phyloP scores from a whole-genome alignment of 345 rosid species.

The Sisymbrium altissimum region DNA sequence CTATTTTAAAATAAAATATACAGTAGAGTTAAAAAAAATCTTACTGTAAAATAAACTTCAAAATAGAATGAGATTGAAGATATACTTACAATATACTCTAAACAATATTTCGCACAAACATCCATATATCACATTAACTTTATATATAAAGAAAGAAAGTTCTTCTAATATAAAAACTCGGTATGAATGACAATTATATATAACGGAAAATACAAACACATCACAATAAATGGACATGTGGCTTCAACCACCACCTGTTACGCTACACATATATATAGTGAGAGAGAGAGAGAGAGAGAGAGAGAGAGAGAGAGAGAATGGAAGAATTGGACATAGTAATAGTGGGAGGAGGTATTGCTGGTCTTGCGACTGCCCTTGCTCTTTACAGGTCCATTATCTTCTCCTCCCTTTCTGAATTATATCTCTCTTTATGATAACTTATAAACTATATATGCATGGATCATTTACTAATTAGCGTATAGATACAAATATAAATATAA shows the following conservation, averaged over 20 bases:
- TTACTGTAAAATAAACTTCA: too few relatives aligned
- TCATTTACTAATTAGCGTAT: neutral
- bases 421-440: neutral
- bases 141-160: too few relatives aligned
- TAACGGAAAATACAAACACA: neutral
- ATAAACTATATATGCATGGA: neutral
- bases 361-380: conserved; percentile 61
- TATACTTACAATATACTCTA: too few relatives aligned
- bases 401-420: neutral
- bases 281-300: neutral
- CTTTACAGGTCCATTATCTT: conserved; percentile 45
- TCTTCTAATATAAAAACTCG: too few relatives aligned
- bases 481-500: neutral
- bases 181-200: neutral
- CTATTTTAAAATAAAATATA: too few relatives aligned
- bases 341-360: conserved; percentile 60
- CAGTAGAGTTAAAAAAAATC: too few relatives aligned
- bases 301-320: neutral
- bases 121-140: too few relatives aligned
- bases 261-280: neutral
- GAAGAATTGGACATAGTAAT: conserved; percentile 45
- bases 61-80: too few relatives aligned
- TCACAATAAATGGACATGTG: neutral
- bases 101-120: too few relatives aligned
- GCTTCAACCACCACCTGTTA: neutral